Conservation (phyloP, 2,329 filamentous ascomycete species). For the Beauveria pseudobassiana region DNA sequence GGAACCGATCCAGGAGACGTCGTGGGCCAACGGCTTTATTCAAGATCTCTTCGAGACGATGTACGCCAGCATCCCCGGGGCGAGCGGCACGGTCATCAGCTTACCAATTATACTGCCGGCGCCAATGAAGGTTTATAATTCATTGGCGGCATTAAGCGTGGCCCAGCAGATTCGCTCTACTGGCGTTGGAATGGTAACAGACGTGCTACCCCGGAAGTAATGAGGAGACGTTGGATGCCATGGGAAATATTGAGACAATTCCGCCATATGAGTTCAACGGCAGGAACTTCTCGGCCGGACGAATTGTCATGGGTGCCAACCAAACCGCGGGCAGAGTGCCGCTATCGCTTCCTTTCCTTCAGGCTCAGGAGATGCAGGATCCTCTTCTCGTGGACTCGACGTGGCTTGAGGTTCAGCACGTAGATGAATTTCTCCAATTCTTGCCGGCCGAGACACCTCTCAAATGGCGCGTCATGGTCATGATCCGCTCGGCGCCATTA, state of each 20-base stretch:
- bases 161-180: neutral
- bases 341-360: neutral
- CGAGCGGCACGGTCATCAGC: neutral
- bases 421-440: neutral
- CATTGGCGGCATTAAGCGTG: neutral
- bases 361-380: neutral
- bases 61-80: neutral
- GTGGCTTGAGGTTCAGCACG: neutral
- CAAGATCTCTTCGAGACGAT: neutral
- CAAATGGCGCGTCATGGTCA: neutral
- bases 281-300: too few relatives aligned
- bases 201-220: neutral
- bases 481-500: neutral
- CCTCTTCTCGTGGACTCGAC: neutral
- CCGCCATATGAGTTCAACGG: too few relatives aligned
- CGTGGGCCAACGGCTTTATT: neutral
- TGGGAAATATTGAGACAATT: too few relatives aligned
- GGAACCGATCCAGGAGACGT: neutral
- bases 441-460: neutral
- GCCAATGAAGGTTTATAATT: neutral
- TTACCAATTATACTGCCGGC: neutral
- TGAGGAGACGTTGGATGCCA: too few relatives aligned
- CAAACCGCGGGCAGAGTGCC: neutral
- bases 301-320: neutral
- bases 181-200: neutral